A percentile compares a stretch with the other conserved stretches of the same genome.
Evolutionary conservation across 2,329 filamentous ascomycete species (phyloP).

Genomic region (Cyanodermella asteris): DNA sequence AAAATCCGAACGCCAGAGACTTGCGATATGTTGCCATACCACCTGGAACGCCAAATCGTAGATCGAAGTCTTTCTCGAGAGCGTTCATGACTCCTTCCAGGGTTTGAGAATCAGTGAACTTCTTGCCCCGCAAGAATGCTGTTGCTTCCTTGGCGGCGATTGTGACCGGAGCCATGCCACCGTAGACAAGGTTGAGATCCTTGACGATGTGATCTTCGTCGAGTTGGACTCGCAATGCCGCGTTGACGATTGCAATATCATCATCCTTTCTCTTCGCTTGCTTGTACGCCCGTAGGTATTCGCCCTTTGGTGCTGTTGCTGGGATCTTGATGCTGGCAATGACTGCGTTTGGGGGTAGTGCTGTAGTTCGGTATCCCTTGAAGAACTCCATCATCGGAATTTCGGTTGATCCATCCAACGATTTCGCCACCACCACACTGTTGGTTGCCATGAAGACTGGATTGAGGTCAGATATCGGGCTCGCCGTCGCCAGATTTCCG

Average conservation of each 20-base stretch:
- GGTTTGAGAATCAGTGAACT: conserved; percentile 57
- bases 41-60: conserved; percentile 76
- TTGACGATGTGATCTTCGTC: conserved; percentile 47
- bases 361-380: conserved; percentile 71
- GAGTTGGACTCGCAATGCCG: conserved; percentile 55
- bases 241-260: conserved; percentile 92
- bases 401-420: conserved; percentile 47
- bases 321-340: conserved; percentile 79
- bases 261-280: conserved; percentile 95
- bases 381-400: conserved; percentile 91
- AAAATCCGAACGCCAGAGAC: conserved; percentile 76
- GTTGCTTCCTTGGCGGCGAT: conserved; percentile 65
- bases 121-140: conserved; percentile 53
- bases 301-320: conserved; percentile 47
- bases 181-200: conserved; percentile 65
- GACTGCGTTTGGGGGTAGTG: conserved; percentile 58
- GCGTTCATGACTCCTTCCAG: conserved; percentile 78
- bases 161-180: conserved; percentile 84
- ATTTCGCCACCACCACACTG: conserved; percentile 61
- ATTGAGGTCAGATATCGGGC: conserved; percentile 89
- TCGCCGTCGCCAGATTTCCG: conserved; percentile 82
- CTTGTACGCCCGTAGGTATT: conserved; percentile 80
- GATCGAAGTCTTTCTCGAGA: conserved; percentile 71
- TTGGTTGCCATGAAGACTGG: conserved; percentile 80
- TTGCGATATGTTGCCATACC: conserved; percentile 96